A percentile compares a stretch with the other conserved stretches of the same genome.
Conservation (phyloP, 2,329 filamentous ascomycete genomes). For the Fusarium nanum region DNA sequence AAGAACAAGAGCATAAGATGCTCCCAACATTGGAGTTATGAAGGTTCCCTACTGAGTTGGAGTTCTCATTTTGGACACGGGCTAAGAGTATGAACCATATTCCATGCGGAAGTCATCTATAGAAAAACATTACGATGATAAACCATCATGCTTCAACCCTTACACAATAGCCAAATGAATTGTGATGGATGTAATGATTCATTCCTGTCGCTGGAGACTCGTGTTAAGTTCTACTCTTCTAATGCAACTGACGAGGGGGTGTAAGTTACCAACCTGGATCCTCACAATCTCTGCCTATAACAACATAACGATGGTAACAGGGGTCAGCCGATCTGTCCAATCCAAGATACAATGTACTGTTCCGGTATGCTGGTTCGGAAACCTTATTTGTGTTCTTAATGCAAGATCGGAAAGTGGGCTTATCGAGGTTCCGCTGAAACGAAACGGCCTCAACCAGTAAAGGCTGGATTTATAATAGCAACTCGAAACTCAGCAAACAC, state of each 20-base stretch:
- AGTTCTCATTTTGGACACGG: background rate
- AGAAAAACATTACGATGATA: background rate
- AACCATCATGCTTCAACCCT: too few relatives aligned
- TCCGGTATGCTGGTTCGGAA: background rate
- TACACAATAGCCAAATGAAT: background rate
- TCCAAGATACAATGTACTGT: background rate
- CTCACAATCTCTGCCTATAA: background rate
- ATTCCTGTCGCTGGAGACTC: background rate
- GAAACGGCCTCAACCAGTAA: too few relatives aligned
- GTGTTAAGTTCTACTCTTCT: background rate
- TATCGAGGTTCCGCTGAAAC: too few relatives aligned
- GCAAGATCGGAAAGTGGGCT: background rate
- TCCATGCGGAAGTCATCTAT: background rate
- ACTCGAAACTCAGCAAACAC: too few relatives aligned
- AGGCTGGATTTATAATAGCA: too few relatives aligned
- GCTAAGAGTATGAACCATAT: background rate
- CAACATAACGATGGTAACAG: background rate
- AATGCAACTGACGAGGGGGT: background rate
- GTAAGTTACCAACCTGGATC: background rate
- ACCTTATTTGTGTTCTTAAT: background rate
- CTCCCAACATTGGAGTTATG: background rate
- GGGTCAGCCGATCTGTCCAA: background rate
- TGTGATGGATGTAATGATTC: background rate
- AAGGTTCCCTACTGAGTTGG: background rate
- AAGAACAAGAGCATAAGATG: background rate